Conservation (phyloP, 2,329 filamentous ascomycete species). For the Ceratocystis smalleyi region DNA sequence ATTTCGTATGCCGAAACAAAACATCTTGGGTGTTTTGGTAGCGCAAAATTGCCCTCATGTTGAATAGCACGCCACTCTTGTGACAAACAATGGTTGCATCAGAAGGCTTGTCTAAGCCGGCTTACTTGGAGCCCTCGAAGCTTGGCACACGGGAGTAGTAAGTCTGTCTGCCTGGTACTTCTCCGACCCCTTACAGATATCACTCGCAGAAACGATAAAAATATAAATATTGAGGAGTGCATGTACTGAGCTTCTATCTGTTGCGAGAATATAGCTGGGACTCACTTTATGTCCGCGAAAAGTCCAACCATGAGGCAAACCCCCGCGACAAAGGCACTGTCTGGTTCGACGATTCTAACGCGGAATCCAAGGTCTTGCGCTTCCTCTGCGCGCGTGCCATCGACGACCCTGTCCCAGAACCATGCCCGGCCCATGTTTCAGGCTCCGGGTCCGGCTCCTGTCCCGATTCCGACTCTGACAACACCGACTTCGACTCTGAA, state of each 20-base stretch:
- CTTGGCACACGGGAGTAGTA: slow-evolving; percentile 89
- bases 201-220: too few relatives aligned
- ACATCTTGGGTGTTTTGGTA: not conserved
- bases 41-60: not conserved
- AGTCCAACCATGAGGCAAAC: slow-evolving; percentile 55
- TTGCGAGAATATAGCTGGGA: slow-evolving; percentile 47
- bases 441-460: slow-evolving; percentile 20
- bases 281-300: slow-evolving; percentile 53
- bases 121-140: slow-evolving; percentile 56
- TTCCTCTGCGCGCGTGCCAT: slow-evolving; percentile 37
- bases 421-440: not conserved
- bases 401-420: slow-evolving; percentile 1
- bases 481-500: slow-evolving; percentile 14
- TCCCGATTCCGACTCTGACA: slow-evolving; percentile 19
- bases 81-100: not conserved
- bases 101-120: slow-evolving; percentile 30
- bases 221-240: not conserved
- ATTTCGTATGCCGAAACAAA: not conserved
- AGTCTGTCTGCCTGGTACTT: slow-evolving; percentile 22
- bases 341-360: slow-evolving; percentile 91
- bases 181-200: too few relatives aligned
- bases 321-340: slow-evolving; percentile 70
- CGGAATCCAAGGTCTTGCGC: slow-evolving; percentile 61
- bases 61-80: not conserved
- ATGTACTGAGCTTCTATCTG: not conserved